phyloP scores from a whole-genome alignment of 2,329 filamentous ascomycete genomes.

The Penicillium sp. region DNA sequence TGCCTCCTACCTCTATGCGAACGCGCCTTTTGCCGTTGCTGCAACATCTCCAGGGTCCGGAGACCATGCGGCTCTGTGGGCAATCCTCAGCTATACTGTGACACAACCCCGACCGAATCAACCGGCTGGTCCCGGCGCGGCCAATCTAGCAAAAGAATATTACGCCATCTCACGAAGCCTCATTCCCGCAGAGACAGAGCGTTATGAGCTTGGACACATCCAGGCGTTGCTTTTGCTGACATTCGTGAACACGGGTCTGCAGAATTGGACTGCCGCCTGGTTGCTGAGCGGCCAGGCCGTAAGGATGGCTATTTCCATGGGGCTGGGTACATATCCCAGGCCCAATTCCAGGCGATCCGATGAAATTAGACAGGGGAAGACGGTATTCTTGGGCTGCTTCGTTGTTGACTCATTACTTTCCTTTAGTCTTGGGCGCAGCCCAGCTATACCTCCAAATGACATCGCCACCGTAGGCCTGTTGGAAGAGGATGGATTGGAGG shows the following conservation, averaged over 20 bases:
- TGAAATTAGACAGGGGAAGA: conserved; percentile 39
- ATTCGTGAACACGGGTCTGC: conserved; percentile 52
- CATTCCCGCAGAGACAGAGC: conserved; percentile 43
- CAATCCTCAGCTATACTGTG: conserved; percentile 46
- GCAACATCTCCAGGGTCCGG: conserved; percentile 37
- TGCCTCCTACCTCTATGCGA: conserved; percentile 57
- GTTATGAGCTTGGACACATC: conserved; percentile 44
- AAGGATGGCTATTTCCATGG: conserved; percentile 48
- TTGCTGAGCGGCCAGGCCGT: conserved; percentile 54
- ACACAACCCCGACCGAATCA: conserved; percentile 29
- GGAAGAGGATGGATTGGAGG: conserved; percentile 68
- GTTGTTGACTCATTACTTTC: conserved; percentile 56
- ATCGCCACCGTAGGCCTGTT: conserved; percentile 52
- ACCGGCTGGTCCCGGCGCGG: conserved; percentile 17
- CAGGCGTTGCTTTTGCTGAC: conserved; percentile 49
- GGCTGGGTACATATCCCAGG: conserved; percentile 30
- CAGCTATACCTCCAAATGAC: conserved; percentile 51
- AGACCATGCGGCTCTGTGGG: conserved; percentile 47
- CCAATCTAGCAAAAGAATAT: conserved; percentile 35
- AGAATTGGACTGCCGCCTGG: conserved; percentile 55
- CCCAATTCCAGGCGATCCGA: conserved; percentile 27
- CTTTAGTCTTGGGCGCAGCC: conserved; percentile 46
- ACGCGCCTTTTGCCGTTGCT: conserved; percentile 37
- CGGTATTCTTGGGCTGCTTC: conserved; percentile 55
- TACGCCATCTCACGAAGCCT: conserved; percentile 38